These are phyloP conservation scores for Dimocarpus longan DNA, from an alignment of 345 rosid genomes.

Conservation along the genomic window DNA sequence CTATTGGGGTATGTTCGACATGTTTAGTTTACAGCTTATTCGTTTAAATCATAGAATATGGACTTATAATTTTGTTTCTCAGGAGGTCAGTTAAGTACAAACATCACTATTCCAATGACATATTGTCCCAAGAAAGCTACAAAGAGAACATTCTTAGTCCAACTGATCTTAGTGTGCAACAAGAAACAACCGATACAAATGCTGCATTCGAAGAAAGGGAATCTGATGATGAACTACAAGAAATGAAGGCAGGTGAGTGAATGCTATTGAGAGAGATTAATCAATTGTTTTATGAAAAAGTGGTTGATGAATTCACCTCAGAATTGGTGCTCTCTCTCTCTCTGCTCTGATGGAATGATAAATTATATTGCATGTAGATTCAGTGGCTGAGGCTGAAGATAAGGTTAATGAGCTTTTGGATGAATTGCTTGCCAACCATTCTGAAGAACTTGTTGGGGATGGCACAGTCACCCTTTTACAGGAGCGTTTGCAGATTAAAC, in stretches of 20 bases:
- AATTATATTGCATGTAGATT: conserved; percentile 37
- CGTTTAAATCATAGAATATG: conserved; percentile 13
- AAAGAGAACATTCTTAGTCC: conserved; percentile 37
- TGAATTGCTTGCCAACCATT: conserved; percentile 50
- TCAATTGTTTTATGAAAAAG: not conserved
- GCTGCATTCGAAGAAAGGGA: conserved; percentile 38
- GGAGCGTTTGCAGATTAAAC: conserved; percentile 62
- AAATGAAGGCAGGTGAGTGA: conserved; percentile 52
- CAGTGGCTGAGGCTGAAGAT: conserved; percentile 44
- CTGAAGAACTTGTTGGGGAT: conserved; percentile 64
- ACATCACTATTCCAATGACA: conserved; percentile 39
- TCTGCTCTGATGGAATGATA: conserved; percentile 21
- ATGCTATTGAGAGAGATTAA: conserved; percentile 14
- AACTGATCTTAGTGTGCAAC: conserved; percentile 27
- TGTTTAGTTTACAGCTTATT: not conserved
- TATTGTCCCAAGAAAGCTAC: conserved; percentile 40
- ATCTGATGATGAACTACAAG: conserved; percentile 30
- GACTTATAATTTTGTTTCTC: conserved; percentile 20
- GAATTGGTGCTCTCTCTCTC: not conserved
- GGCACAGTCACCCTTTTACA: conserved; percentile 53
- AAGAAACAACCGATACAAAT: conserved; percentile 33
- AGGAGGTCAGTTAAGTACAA: conserved; percentile 54
- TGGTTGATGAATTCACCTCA: not conserved
- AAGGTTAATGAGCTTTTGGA: conserved; percentile 48
- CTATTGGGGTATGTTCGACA: conserved; percentile 48